Percentiles rank a stretch among this genome's conserved stretches.
phyloP scores from a whole-genome alignment of 2,329 filamentous ascomycete species.

The Pseudocercospora crystallina region DNA sequence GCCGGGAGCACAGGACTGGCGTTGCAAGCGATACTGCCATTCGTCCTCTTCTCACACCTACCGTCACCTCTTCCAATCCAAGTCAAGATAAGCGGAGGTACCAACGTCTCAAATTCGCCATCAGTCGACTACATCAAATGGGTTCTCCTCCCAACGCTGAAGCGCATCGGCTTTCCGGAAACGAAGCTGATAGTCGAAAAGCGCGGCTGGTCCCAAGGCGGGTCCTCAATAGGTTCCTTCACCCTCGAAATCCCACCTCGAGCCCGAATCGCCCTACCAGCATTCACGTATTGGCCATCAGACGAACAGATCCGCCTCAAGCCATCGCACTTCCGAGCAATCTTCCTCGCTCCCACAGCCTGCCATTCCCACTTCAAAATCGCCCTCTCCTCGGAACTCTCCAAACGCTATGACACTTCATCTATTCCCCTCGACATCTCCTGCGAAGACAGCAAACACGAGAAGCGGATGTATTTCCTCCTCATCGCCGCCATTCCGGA shows the following conservation, averaged over 20 bases:
- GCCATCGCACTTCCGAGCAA: slow-evolving; percentile 32
- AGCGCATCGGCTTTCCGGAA: slow-evolving; percentile 50
- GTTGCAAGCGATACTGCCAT: slow-evolving; percentile 61
- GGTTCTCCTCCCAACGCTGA: slow-evolving; percentile 56
- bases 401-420: slow-evolving; percentile 15
- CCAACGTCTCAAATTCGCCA: slow-evolving; percentile 57
- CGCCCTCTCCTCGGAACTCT: slow-evolving; percentile 11
- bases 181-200: slow-evolving; percentile 45
- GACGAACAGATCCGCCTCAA: slow-evolving; percentile 16
- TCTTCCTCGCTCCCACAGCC: slow-evolving; percentile 39
- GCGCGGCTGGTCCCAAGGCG: slow-evolving; percentile 56
- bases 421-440: slow-evolving; percentile 7
- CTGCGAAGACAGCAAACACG: slow-evolving; percentile 25
- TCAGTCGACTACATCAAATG: slow-evolving; percentile 58
- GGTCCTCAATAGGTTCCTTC: slow-evolving; percentile 48
- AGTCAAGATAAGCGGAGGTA: slow-evolving; percentile 56
- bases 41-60: slow-evolving; percentile 47
- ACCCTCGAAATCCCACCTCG: slow-evolving; percentile 51
- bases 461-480: slow-evolving; percentile 51
- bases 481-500: slow-evolving; percentile 49
- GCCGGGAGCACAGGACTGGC: slow-evolving; percentile 58
- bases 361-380: slow-evolving; percentile 31
- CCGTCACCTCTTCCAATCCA: slow-evolving; percentile 26
- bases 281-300: slow-evolving; percentile 37
- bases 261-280: slow-evolving; percentile 27